Conservation (phyloP, 2,329 filamentous ascomycete species). For the Botrytis galanthina region DNA sequence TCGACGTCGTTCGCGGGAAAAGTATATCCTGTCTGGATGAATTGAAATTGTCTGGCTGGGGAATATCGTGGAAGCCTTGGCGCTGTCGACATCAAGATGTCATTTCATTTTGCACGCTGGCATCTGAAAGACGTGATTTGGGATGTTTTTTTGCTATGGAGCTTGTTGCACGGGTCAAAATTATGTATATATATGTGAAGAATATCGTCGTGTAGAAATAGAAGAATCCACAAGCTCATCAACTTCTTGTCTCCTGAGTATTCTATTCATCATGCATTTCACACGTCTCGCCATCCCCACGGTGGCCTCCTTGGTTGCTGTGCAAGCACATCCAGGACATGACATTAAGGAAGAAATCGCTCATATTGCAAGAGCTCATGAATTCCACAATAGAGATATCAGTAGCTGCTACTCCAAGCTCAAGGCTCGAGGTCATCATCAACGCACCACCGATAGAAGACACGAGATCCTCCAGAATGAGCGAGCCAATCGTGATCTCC, state of each 20-base stretch:
- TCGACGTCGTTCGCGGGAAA: neutral
- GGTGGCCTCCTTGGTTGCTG: slow-evolving; percentile 4
- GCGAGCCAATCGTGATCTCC: slow-evolving; percentile 22
- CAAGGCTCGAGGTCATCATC: slow-evolving; percentile 40
- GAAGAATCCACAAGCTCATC: neutral
- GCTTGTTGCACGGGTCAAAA: neutral
- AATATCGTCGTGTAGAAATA: neutral
- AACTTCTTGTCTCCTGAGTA: neutral
- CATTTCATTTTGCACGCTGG: neutral
- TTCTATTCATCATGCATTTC: slow-evolving; percentile 17
- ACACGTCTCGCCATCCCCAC: slow-evolving; percentile 8
- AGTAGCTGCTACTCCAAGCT: slow-evolving; percentile 30
- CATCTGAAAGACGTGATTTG: neutral
- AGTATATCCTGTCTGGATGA: neutral
- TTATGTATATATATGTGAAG: slow-evolving; percentile 5
- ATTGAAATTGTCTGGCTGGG: neutral
- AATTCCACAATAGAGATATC: slow-evolving; percentile 17
- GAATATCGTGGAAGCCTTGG: neutral
- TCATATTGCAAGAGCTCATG: slow-evolving; percentile 7
- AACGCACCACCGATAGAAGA: slow-evolving; percentile 20
- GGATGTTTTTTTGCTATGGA: neutral
- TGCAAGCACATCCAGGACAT: slow-evolving; percentile 17
- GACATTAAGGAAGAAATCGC: slow-evolving; percentile 11
- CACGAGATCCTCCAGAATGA: slow-evolving; percentile 19
- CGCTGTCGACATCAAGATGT: neutral